Conservation (phyloP, 306 rosid genomes). For the Quercus engelmannii region DNA sequence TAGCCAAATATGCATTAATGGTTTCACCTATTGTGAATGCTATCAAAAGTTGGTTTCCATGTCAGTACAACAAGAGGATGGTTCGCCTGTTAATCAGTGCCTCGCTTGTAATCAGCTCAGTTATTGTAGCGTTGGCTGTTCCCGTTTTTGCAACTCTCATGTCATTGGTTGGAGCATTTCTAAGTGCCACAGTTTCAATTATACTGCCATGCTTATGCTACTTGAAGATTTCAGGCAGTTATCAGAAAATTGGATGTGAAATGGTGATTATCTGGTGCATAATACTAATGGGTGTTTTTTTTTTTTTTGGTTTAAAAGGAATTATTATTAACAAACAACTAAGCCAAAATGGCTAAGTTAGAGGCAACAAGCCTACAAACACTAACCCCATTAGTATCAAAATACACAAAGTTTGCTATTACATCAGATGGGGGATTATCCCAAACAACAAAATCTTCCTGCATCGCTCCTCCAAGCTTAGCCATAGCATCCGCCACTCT, state of each 20-base stretch:
- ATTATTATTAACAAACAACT: too few species aligned
- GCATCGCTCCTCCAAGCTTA: too few species aligned
- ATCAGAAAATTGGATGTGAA: slow-evolving; percentile 31
- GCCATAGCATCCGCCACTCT: too few species aligned
- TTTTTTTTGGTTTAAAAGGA: too few species aligned
- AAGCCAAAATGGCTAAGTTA: too few species aligned
- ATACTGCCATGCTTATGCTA: slow-evolving; percentile 66
- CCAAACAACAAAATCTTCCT: too few species aligned
- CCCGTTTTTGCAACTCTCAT: slow-evolving; percentile 63
- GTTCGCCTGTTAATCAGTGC: slow-evolving; percentile 31
- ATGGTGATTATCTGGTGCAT: slow-evolving; percentile 15
- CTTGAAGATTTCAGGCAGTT: slow-evolving; percentile 58
- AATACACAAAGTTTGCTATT: too few species aligned
- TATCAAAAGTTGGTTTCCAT: slow-evolving; percentile 39
- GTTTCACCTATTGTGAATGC: slow-evolving; percentile 60
- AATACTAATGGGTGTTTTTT: too few species aligned
- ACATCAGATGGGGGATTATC: too few species aligned
- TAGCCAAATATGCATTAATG: slow-evolving; percentile 74
- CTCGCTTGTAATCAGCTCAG: slow-evolving; percentile 36
- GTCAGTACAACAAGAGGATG: slow-evolving; percentile 24
- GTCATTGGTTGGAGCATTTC: slow-evolving; percentile 69
- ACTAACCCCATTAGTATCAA: too few species aligned
- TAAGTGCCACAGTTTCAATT: slow-evolving; percentile 59
- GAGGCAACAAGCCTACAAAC: too few species aligned
- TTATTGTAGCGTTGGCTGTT: slow-evolving; percentile 41